phyloP scores from a whole-genome alignment of 306 rosid species.

The Datisca glomerata region DNA sequence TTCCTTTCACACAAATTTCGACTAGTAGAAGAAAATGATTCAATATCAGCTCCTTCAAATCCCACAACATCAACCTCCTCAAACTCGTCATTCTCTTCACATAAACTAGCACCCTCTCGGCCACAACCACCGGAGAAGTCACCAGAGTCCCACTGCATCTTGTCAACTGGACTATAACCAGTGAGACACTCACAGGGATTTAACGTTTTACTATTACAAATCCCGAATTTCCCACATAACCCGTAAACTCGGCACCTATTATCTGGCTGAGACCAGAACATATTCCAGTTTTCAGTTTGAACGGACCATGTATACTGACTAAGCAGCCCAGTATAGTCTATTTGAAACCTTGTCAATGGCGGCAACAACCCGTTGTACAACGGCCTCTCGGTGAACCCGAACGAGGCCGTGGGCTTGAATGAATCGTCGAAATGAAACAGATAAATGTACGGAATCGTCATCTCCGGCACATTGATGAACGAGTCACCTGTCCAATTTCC shows the following conservation, averaged over 20 bases:
- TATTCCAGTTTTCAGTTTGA: slow-evolving; percentile 43
- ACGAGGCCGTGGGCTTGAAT: slow-evolving; percentile 38
- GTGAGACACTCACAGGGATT: slow-evolving; percentile 29
- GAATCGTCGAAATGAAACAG: slow-evolving; percentile 38
- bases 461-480: slow-evolving; percentile 48
- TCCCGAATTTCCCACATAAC: slow-evolving; percentile 49
- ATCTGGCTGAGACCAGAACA: slow-evolving; percentile 52
- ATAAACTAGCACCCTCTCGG: slow-evolving; percentile 4
- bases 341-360: slow-evolving; percentile 38
- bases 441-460: slow-evolving; percentile 54
- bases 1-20: slow-evolving; percentile 21
- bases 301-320: slow-evolving; percentile 53
- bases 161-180: slow-evolving; percentile 38
- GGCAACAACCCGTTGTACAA: slow-evolving; percentile 19
- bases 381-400: slow-evolving; percentile 46
- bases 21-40: not conserved
- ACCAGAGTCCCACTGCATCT: slow-evolving; percentile 28
- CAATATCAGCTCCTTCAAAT: slow-evolving; percentile 17
- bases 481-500: slow-evolving; percentile 49
- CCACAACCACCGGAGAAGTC: slow-evolving; percentile 47
- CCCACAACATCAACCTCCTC: slow-evolving; percentile 22
- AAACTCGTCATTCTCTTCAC: slow-evolving; percentile 27
- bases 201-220: slow-evolving; percentile 15
- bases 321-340: slow-evolving; percentile 42
- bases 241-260: slow-evolving; percentile 29